Base-by-base conservation (phyloP, 2,329 filamentous ascomycete genomes). In the Meredithiella fracta region DNA sequence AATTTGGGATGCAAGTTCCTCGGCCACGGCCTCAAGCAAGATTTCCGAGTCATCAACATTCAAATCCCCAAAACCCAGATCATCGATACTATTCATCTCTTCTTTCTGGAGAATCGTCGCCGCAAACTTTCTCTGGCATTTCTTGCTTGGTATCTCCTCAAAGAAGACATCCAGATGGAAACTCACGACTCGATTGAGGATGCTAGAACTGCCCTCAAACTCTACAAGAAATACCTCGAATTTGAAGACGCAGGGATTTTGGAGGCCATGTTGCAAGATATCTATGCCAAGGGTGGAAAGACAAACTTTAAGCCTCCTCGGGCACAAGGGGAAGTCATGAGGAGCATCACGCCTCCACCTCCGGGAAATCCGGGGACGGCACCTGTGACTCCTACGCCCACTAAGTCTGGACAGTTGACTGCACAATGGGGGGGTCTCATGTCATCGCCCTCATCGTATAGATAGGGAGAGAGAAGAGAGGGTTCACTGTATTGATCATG, bases 31-130 rank as follows among this genome's bases (percentile, higher is more conserved):
- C 74, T 98, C 44, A 87, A 87, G 62, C 91, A 92, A 62, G 92
- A 98, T 68, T 97, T 98, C 70, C 87, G 92, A 54, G 94, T 94
- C 56, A 94, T 95, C 69, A 98, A 98, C 67, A 96, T 98, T 56
- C 87, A 96, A 66, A 85, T 98, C 0, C 92, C 94, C 1, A 86
- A 84, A 65, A 69, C 79, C 2, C 92, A 98, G 67, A 85, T 95
- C 37, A 88, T 98, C 56, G 92, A 98, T 68, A 98, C 94, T 0
- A 89, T 90, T 62, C 85, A 94, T 60, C 75, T 95, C 1, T 97
- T 94, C 72, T 94, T 86, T 68, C 81, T 94, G 58, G 81, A 84
- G 56, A 76, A 79, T 15, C 83, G 88, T 31, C 78, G 87, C 54
- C 82, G 94, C n/a, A 92, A 90, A 65, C 78, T 98, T 1, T 92